phyloP scores from a whole-genome alignment of 1,284 basidiomycete species.

The Ceratobasidium sp. region DNA sequence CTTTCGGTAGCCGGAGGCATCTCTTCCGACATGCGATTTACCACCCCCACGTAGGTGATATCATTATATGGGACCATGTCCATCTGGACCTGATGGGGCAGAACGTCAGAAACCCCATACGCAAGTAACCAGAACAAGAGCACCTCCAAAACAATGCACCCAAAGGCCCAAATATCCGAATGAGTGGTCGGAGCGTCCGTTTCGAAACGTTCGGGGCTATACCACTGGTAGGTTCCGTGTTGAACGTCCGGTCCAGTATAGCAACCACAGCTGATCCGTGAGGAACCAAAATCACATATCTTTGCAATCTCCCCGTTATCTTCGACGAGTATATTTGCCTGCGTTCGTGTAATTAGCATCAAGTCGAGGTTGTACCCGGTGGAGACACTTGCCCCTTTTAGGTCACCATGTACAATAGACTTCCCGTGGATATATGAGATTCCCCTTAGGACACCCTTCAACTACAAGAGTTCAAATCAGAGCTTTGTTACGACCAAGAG shows the following conservation, averaged over 20 bases:
- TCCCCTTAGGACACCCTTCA: constrained; percentile 12
- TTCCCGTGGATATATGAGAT: constrained; percentile 14
- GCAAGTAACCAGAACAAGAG: neutral
- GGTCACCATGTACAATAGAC: constrained; percentile 28
- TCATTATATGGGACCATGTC: neutral
- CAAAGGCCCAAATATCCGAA: constrained; percentile 38
- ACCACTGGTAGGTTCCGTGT: constrained; percentile 6
- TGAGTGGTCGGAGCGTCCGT: neutral
- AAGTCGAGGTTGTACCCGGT: neutral
- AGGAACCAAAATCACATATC: constrained; percentile 42
- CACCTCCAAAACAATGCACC: constrained; percentile 31
- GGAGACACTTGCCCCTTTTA: constrained; percentile 13
- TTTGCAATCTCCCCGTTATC: constrained; percentile 8
- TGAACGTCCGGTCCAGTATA: neutral
- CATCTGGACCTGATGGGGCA: neutral
- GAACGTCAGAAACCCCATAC: neutral
- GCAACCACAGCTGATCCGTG: constrained; percentile 21
- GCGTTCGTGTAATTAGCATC: neutral
- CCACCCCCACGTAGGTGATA: neutral
- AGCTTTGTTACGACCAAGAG: too few species aligned
- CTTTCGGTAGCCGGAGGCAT: neutral
- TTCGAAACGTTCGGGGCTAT: constrained; percentile 11
- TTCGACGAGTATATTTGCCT: constrained; percentile 27
- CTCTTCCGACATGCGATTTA: neutral
- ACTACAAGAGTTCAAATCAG: neutral